phyloP scores from a whole-genome alignment of 805 yeast species.

The Lachancea kluyveri region DNA sequence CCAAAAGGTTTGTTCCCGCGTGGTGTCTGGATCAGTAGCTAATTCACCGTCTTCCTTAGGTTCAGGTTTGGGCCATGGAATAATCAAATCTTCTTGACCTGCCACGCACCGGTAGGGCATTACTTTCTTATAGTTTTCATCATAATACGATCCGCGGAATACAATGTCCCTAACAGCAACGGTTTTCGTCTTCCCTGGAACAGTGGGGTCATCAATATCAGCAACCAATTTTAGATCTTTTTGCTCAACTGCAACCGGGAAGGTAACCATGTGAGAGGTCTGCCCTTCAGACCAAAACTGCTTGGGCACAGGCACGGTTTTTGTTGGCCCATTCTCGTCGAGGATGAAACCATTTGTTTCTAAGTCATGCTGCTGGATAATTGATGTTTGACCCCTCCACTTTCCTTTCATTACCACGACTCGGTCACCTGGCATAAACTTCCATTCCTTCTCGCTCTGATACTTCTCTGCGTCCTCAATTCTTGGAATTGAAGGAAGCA shows the following conservation, averaged over 20 bases:
- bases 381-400: constrained; percentile 68
- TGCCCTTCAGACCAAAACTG: constrained; percentile 68
- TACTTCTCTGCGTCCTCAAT: constrained; percentile 29
- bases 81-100: constrained; percentile 58
- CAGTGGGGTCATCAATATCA: constrained; percentile 56
- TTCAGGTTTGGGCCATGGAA: constrained; percentile 86
- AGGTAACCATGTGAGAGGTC: constrained; percentile 60
- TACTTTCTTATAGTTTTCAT: constrained; percentile 62
- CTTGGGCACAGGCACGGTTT: constrained; percentile 62
- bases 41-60: constrained; percentile 46
- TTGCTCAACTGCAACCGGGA: constrained; percentile 58
- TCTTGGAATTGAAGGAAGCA: constrained; percentile 29
- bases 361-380: constrained; percentile 52
- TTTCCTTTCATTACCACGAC: constrained; percentile 68
- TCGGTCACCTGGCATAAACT: constrained; percentile 67
- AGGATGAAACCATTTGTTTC: constrained; percentile 58
- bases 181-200: constrained; percentile 50
- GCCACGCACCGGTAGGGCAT: constrained; percentile 74
- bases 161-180: constrained; percentile 75
- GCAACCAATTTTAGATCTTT: constrained; percentile 70
- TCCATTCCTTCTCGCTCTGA: constrained; percentile 47
- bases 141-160: constrained; percentile 66
- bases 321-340: constrained; percentile 61
- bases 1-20: constrained; percentile 67
- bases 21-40: constrained; percentile 51